Conservation (phyloP, 2,329 filamentous ascomycete genomes). For the Albifimbria verrucaria region DNA sequence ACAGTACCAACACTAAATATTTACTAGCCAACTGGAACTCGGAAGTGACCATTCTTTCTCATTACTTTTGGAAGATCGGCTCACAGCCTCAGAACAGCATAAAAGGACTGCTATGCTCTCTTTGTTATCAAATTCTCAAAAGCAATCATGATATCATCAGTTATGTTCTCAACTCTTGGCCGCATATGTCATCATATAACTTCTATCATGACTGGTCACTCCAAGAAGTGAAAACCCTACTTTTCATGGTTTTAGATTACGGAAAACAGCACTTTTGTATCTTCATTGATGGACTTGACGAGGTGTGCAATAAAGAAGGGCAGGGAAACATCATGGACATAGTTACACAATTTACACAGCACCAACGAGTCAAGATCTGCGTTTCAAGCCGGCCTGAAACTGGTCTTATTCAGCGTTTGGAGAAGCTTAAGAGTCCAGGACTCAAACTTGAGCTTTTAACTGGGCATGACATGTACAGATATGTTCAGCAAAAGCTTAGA, state of each 20-base stretch:
- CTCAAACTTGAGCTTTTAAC: slow-evolving; percentile 5
- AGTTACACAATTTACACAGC: background rate
- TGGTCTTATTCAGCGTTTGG: background rate
- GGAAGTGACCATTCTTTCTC: slow-evolving; percentile 10
- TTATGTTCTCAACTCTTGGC: background rate
- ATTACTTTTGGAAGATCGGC: slow-evolving; percentile 29
- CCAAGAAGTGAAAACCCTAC: background rate
- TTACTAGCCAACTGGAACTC: slow-evolving; percentile 16
- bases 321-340: background rate
- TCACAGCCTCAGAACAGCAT: slow-evolving; percentile 18
- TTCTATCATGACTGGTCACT: slow-evolving; percentile 12
- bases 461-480: background rate
- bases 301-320: background rate
- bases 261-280: slow-evolving; percentile 6
- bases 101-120: slow-evolving; percentile 18
- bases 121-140: slow-evolving; percentile 16
- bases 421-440: background rate
- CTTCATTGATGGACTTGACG: slow-evolving; percentile 16
- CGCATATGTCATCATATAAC: slow-evolving; percentile 1
- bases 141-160: background rate
- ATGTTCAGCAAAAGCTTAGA: background rate
- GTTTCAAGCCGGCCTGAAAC: slow-evolving; percentile 4
- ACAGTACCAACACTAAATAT: slow-evolving; percentile 8
- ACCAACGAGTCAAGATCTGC: slow-evolving; percentile 3
- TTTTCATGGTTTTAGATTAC: background rate